Percentiles rank a stretch among this genome's conserved stretches.
Conservation (phyloP, 1,284 basidiomycete genomes). For the Irpex sp. region DNA sequence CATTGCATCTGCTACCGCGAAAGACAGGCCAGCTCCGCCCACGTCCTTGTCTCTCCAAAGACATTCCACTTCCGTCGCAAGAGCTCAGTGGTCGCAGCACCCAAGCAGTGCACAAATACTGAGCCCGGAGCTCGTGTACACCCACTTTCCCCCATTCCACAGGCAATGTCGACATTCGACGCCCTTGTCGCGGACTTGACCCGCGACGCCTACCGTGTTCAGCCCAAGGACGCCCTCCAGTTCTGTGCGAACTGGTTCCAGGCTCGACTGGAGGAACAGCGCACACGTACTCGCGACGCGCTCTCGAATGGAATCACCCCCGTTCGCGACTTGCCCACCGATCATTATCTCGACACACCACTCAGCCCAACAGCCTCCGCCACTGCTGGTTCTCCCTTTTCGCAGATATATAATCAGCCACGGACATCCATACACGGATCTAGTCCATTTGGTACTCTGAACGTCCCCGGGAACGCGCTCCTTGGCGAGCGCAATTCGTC, state of each 20-base stretch:
- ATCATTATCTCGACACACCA: conserved; percentile 58
- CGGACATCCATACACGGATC: conserved; percentile 42
- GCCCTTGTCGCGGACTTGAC: conserved; percentile 82
- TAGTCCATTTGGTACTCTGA: conserved; percentile 72
- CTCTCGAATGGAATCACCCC: conserved; percentile 47
- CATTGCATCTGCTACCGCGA: neutral
- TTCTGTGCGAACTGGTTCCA: conserved; percentile 98
- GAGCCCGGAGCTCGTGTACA: neutral
- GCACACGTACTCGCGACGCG: conserved; percentile 65
- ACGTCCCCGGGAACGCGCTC: conserved; percentile 74
- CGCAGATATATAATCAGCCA: conserved; percentile 40
- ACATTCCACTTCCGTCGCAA: neutral
- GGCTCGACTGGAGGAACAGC: conserved; percentile 78
- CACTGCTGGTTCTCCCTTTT: conserved; percentile 42
- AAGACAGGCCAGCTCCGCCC: neutral
- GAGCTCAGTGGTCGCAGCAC: neutral
- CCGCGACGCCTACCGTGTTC: conserved; percentile 79
- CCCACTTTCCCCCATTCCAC: neutral
- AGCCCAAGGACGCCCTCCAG: conserved; percentile 88
- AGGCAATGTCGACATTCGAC: conserved; percentile 68
- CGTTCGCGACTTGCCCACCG: conserved; percentile 47
- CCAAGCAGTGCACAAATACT: neutral
- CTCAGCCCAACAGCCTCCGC: conserved; percentile 34
- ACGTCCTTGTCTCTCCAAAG: neutral
- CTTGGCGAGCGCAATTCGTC: conserved; percentile 39